Evolutionary conservation across 140 eudicot species (phyloP).

Genomic region (Flaveria floridana): DNA sequence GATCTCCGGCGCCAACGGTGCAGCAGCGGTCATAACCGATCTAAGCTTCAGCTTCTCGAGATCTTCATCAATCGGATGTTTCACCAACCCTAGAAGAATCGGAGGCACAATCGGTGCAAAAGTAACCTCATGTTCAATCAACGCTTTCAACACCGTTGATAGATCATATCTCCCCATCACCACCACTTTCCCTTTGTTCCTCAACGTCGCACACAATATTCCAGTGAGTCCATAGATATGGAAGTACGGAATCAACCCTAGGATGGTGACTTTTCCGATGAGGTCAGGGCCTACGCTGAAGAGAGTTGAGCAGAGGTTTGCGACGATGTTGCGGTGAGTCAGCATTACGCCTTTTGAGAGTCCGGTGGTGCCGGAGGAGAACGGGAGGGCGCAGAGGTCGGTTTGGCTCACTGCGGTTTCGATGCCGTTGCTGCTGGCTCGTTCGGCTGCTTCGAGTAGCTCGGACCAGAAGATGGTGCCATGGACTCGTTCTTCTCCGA

Average conservation of each 20-base stretch:
- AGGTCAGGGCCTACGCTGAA: constrained; percentile 72
- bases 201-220: constrained; percentile 69
- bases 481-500: constrained; percentile 54
- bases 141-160: constrained; percentile 53
- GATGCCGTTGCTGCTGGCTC: constrained; percentile 39
- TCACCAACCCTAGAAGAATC: constrained; percentile 67
- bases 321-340: constrained; percentile 75
- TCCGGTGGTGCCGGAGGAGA: constrained; percentile 96
- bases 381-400: constrained; percentile 90
- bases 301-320: constrained; percentile 77
- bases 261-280: constrained; percentile 61
- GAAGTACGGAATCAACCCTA: constrained; percentile 85
- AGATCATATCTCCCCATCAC: constrained; percentile 75
- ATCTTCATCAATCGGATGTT: constrained; percentile 74
- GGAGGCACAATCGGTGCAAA: constrained; percentile 95
- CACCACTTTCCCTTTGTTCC: constrained; percentile 88
- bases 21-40: constrained; percentile 88
- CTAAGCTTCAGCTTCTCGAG: constrained; percentile 60
- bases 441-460: constrained; percentile 64
- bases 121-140: constrained; percentile 62
- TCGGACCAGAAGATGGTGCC: constrained; percentile 67
- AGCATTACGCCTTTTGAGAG: constrained; percentile 90
- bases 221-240: constrained; percentile 90
- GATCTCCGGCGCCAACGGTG: constrained; percentile 93
- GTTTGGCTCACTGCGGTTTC: constrained; percentile 42